Percentiles rank a stretch among this genome's conserved stretches.
Conservation (phyloP, 805 yeast species). For the Nematodospora valgi region DNA sequence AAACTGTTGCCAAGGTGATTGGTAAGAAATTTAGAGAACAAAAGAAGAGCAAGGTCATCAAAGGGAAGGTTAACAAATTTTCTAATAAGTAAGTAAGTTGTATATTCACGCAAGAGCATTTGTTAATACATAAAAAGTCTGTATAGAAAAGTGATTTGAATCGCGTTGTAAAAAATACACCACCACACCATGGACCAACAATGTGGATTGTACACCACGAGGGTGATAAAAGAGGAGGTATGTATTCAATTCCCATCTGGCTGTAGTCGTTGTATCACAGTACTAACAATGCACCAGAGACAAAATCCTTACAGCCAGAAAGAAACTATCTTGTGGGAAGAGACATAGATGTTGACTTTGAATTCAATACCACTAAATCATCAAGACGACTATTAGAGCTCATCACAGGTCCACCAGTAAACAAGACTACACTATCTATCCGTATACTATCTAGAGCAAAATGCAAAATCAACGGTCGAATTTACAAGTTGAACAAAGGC, state of each 20-base stretch:
- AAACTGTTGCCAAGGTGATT: constrained; percentile 61
- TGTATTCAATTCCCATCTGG: constrained; percentile 3
- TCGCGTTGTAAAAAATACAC: no score
- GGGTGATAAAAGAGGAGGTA: constrained; percentile 10
- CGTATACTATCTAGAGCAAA: constrained; percentile 28
- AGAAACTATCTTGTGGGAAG: constrained; percentile 24
- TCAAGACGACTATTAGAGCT: constrained; percentile 29
- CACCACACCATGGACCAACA: no score
- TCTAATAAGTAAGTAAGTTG: constrained; percentile 4
- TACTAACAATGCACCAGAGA: no score
- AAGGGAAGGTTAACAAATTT: constrained; percentile 17
- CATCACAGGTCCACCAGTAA: constrained; percentile 8
- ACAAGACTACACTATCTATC: constrained; percentile 16
- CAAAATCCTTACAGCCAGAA: constrained; percentile 8
- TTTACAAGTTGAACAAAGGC: constrained; percentile 17
- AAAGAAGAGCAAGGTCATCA: constrained; percentile 1
- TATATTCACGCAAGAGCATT: constrained; percentile 1
- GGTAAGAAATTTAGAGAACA: constrained; percentile 47
- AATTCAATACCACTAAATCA: constrained; percentile 26
- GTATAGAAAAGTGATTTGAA: no score
- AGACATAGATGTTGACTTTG: constrained; percentile 23
- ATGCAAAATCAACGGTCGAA: constrained; percentile 24
- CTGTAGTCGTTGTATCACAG: no score
- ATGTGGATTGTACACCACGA: constrained; percentile 11
- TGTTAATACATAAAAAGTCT: constrained; percentile 1